Conservation (phyloP, 2,329 filamentous ascomycete species). For the Fusarium verrucosum region DNA sequence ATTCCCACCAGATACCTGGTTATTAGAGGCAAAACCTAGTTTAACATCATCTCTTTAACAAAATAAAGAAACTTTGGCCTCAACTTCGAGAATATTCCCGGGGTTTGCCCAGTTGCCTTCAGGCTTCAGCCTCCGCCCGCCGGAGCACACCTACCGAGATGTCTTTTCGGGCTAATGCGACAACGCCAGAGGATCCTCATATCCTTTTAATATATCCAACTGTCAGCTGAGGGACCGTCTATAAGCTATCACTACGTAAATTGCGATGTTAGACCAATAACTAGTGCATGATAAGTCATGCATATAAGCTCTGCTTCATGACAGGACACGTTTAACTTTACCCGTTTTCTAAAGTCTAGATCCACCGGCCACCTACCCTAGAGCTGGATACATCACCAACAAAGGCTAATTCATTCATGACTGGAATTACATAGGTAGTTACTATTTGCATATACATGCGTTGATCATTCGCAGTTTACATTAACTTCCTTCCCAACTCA, state of each 20-base stretch:
- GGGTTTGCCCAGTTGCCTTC: too few relatives aligned
- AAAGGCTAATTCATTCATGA: too few relatives aligned
- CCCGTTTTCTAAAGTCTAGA: too few relatives aligned
- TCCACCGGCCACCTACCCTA: constrained; percentile 10
- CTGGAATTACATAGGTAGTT: neutral
- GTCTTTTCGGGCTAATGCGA: constrained; percentile 22
- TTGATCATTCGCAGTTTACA: constrained; percentile 1
- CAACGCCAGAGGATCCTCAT: constrained; percentile 24
- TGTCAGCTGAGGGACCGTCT: neutral
- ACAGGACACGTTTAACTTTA: constrained; percentile 17
- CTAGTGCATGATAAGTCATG: neutral
- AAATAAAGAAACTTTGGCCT: constrained; percentile 30
- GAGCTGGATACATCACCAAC: neutral
- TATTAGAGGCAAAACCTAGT: too few relatives aligned
- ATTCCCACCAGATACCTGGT: neutral
- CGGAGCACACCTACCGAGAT: constrained; percentile 35
- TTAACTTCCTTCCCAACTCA: constrained; percentile 28
- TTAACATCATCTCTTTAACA: neutral
- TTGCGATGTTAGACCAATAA: neutral
- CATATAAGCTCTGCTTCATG: neutral
- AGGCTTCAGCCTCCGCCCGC: constrained; percentile 14
- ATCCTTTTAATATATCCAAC: constrained; percentile 33
- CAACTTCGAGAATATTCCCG: constrained; percentile 45
- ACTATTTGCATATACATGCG: neutral
- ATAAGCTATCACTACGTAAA: neutral